Percentiles rank a stretch among this genome's conserved stretches.
These are phyloP conservation scores for Ambrosia hybrid DNA, from an alignment of 140 eudicot genomes.

Conservation along the genomic window DNA sequence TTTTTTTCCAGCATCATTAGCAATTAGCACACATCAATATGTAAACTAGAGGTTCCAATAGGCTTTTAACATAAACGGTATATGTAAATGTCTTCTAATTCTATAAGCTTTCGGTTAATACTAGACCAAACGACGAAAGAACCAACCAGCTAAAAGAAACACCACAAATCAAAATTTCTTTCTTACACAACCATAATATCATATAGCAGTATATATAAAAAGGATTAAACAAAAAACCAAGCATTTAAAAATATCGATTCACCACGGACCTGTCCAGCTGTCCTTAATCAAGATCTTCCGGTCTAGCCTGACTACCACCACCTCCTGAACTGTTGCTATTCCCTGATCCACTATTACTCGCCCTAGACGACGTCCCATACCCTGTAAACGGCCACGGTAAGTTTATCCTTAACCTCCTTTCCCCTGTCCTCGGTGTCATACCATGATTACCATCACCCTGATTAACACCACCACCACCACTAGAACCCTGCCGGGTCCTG, in stretches of 20 bases:
- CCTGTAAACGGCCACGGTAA: constrained; percentile 63
- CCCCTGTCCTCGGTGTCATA: constrained; percentile 45
- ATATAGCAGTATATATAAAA: neutral
- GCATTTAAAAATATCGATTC: constrained; percentile 15
- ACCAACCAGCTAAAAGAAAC: constrained; percentile 12
- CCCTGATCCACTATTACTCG: constrained; percentile 62
- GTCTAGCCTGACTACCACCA: constrained; percentile 47
- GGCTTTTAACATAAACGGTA: neutral
- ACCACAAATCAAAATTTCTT: constrained; percentile 6
- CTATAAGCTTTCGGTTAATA: neutral
- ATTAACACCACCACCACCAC: constrained; percentile 12
- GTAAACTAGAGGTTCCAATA: neutral
- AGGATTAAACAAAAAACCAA: neutral
- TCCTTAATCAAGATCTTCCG: constrained; percentile 67
- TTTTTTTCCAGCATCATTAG: neutral
- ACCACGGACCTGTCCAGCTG: constrained; percentile 27
- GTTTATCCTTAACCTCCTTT: constrained; percentile 80
- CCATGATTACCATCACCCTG: neutral
- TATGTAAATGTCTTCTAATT: neutral
- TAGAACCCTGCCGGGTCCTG: constrained; percentile 21
- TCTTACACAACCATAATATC: constrained; percentile 27
- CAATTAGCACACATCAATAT: neutral
- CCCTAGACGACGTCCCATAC: constrained; percentile 49
- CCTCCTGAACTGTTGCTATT: constrained; percentile 33
- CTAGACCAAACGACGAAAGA: constrained; percentile 4